phyloP scores from a whole-genome alignment of 2,329 filamentous ascomycete genomes.

The Dactylellina sp. region DNA sequence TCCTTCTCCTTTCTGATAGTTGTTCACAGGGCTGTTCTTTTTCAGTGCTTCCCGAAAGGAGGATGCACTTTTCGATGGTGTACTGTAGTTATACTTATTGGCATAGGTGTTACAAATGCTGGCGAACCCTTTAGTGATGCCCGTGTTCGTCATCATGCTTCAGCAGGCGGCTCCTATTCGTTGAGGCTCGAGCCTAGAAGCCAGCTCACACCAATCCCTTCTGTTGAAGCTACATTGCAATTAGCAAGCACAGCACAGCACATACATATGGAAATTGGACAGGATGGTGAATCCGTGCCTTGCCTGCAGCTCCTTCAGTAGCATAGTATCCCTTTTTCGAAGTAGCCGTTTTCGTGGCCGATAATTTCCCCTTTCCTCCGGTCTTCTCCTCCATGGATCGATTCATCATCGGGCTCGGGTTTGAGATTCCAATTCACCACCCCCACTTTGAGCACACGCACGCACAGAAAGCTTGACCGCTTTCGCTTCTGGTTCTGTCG shows the following conservation, averaged over 20 bases:
- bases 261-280: slow-evolving; percentile 14
- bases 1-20: too few relatives aligned
- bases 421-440: slow-evolving; percentile 37
- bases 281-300: slow-evolving; percentile 8
- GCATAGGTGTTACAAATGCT: too few relatives aligned
- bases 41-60: slow-evolving; percentile 7
- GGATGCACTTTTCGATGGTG: slow-evolving; percentile 8
- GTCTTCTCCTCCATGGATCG: neutral
- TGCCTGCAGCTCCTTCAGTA: neutral
- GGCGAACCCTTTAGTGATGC: slow-evolving; percentile 1
- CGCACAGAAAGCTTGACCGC: neutral
- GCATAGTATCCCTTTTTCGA: neutral
- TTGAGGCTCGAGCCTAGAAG: slow-evolving; percentile 12
- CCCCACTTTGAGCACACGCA: slow-evolving; percentile 41
- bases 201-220: slow-evolving; percentile 17
- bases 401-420: too few relatives aligned
- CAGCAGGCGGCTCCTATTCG: slow-evolving; percentile 40
- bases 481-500: slow-evolving; percentile 30
- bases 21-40: neutral
- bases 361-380: slow-evolving; percentile 49
- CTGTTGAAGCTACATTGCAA: slow-evolving; percentile 6
- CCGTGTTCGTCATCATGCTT: slow-evolving; percentile 51
- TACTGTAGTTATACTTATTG: too few relatives aligned
- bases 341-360: slow-evolving; percentile 27
- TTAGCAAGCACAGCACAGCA: slow-evolving; percentile 1